Percentiles rank a stretch among this genome's conserved stretches.
These are phyloP conservation scores for Olyra latifolia DNA, from an alignment of 176 grass and related monocot species.

Conservation along the genomic window DNA sequence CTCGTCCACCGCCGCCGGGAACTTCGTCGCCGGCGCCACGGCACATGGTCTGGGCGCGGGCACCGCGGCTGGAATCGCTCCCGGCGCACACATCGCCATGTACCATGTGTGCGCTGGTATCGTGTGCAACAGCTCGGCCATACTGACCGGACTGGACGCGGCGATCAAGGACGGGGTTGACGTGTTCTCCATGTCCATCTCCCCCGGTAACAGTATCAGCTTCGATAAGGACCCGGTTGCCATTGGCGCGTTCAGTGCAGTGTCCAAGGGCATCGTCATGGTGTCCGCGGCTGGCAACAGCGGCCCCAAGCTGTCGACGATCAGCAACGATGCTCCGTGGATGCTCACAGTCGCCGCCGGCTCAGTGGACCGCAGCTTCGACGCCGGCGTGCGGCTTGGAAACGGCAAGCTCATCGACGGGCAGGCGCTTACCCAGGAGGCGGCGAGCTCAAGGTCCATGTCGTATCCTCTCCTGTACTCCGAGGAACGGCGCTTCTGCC, in stretches of 20 bases:
- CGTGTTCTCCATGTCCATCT: slow-evolving; percentile 58
- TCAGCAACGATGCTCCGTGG: slow-evolving; percentile 58
- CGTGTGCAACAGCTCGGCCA: neutral
- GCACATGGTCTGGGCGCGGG: neutral
- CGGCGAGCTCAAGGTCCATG: neutral
- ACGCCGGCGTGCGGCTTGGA: neutral
- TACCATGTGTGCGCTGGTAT: slow-evolving; percentile 39
- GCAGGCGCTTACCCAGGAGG: neutral
- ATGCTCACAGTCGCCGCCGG: slow-evolving; percentile 52
- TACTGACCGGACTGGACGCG: slow-evolving; percentile 21
- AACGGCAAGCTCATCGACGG: neutral
- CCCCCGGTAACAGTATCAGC: neutral
- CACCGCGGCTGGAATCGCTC: slow-evolving; percentile 33
- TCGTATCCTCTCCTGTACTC: slow-evolving; percentile 17
- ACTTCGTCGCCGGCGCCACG: slow-evolving; percentile 1
- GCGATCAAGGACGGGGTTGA: slow-evolving; percentile 61
- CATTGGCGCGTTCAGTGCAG: slow-evolving; percentile 39
- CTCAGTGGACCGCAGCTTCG: slow-evolving; percentile 32
- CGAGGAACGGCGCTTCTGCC: neutral
- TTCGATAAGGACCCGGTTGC: slow-evolving; percentile 35
- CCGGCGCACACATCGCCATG: slow-evolving; percentile 51
- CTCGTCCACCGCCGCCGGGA: slow-evolving; percentile 51
- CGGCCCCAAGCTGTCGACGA: neutral
- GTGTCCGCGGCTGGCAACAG: slow-evolving; percentile 34
- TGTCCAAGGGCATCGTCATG: slow-evolving; percentile 42